Evolutionary conservation across 139 green algal genomes (phyloP).

Genomic region (Spirogloea muscicola): DNA sequence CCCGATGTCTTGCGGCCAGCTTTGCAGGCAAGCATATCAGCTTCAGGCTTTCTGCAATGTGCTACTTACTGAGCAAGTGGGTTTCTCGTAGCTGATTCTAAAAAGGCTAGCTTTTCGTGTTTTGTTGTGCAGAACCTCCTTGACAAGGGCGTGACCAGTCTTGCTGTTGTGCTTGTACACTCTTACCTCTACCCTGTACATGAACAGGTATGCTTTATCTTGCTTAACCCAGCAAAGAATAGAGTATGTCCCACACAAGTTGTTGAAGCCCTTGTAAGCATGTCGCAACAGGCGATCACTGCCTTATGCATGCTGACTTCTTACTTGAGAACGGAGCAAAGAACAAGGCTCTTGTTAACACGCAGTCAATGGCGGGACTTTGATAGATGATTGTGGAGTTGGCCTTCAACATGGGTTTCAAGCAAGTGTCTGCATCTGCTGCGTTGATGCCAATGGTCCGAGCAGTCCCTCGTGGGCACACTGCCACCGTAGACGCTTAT

Average conservation of each 20-base stretch:
- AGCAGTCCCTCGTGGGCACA: conserved; percentile 95
- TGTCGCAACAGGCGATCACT: too few species aligned
- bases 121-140: conserved; percentile 54
- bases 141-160: conserved; percentile 67
- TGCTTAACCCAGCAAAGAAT: too few species aligned
- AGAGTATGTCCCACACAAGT: too few species aligned
- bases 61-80: background rate
- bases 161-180: conserved; percentile 93
- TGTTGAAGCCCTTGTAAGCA: too few species aligned
- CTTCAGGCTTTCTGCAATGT: background rate
- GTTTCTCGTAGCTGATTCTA: too few species aligned
- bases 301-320: too few species aligned
- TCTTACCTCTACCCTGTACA: conserved; percentile 83
- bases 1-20: conserved; percentile 47
- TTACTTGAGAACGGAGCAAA: too few species aligned
- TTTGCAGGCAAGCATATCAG: conserved; percentile 12
- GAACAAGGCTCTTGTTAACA: too few species aligned
- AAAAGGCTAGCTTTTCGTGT: too few species aligned
- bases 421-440: conserved; percentile 73
- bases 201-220: conserved; percentile 61
- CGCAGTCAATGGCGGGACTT: too few species aligned
- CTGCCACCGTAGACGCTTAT: conserved; percentile 91
- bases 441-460: conserved; percentile 93
- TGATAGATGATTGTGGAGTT: too few species aligned
- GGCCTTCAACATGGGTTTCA: conserved; percentile 48